A percentile compares a stretch with the other conserved stretches of the same genome.
These are phyloP conservation scores for Anthracocystis setariae DNA, from an alignment of 1,284 basidiomycete species.

Conservation along the genomic window DNA sequence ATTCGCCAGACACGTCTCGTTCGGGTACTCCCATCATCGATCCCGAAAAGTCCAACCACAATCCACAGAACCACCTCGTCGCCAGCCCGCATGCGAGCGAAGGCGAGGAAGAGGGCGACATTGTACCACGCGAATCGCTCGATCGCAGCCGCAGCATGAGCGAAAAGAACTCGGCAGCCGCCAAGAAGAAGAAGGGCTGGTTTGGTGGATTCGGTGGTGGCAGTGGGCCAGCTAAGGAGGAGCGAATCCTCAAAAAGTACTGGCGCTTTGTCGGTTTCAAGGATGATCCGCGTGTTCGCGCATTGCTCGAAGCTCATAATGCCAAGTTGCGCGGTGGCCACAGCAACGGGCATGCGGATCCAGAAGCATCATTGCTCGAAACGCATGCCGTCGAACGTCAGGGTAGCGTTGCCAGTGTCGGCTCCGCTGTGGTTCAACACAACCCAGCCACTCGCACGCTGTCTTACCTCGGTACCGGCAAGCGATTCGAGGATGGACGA, in stretches of 20 bases:
- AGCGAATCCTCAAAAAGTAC: conserved; percentile 63
- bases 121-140: conserved; percentile 67
- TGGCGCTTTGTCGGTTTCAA: conserved; percentile 69
- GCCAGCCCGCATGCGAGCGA: conserved; percentile 38
- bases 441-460: conserved; percentile 47
- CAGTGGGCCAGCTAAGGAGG: conserved; percentile 50
- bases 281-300: conserved; percentile 57
- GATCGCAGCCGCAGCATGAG: conserved; percentile 26
- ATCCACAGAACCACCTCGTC: conserved; percentile 30
- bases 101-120: conserved; percentile 59
- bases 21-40: conserved; percentile 32
- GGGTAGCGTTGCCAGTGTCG: conserved; percentile 35
- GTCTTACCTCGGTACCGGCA: conserved; percentile 42
- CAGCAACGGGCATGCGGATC: conserved; percentile 7
- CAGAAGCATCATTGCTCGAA: conserved; percentile 5
- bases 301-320: conserved; percentile 55
- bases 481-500: conserved; percentile 28
- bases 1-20: conserved; percentile 23
- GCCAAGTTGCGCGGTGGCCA: conserved; percentile 30
- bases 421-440: conserved; percentile 52
- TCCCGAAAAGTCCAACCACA: conserved; percentile 43
- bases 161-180: conserved; percentile 11
- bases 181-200: conserved; percentile 56
- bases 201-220: conserved; percentile 47
- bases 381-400: conserved; percentile 23